phyloP scores from a whole-genome alignment of 768 basidiomycete species.

The Psilocybe cubensis region DNA sequence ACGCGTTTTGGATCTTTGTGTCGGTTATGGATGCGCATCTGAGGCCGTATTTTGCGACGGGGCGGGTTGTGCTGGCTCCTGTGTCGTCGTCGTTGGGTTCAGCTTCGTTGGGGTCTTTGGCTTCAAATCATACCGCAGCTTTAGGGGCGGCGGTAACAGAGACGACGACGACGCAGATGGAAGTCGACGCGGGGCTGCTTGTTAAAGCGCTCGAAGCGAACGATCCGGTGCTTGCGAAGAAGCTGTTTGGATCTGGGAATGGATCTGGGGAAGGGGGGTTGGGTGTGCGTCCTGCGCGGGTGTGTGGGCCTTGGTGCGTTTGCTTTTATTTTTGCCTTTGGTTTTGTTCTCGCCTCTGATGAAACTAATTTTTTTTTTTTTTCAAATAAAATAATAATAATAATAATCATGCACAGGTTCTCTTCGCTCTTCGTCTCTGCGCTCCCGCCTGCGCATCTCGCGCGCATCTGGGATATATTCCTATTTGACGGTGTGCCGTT shows the following conservation, averaged over 20 bases:
- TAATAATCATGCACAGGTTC: slow-evolving; percentile 52
- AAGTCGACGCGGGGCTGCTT: slow-evolving; percentile 78
- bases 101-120: too few relatives aligned
- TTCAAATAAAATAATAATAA: neutral
- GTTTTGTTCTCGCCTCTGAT: neutral
- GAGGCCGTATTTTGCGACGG: slow-evolving; percentile 77
- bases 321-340: neutral
- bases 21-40: slow-evolving; percentile 85
- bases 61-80: too few relatives aligned
- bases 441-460: slow-evolving; percentile 65
- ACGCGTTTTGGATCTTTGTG: slow-evolving; percentile 90
- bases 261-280: slow-evolving; percentile 38
- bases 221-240: slow-evolving; percentile 64
- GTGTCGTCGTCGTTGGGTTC: too few relatives aligned
- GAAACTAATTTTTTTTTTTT: neutral
- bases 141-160: too few relatives aligned
- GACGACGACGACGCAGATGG: slow-evolving; percentile 52
- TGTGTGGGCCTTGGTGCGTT: slow-evolving; percentile 70
- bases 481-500: slow-evolving; percentile 78
- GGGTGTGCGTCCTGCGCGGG: slow-evolving; percentile 54
- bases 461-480: slow-evolving; percentile 84
- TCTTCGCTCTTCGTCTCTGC: slow-evolving; percentile 69
- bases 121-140: too few relatives aligned
- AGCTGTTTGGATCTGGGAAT: slow-evolving; percentile 57
- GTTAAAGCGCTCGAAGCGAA: slow-evolving; percentile 66